Conservation (phyloP, 257 asterid species). For the Sherardia arvensis region DNA sequence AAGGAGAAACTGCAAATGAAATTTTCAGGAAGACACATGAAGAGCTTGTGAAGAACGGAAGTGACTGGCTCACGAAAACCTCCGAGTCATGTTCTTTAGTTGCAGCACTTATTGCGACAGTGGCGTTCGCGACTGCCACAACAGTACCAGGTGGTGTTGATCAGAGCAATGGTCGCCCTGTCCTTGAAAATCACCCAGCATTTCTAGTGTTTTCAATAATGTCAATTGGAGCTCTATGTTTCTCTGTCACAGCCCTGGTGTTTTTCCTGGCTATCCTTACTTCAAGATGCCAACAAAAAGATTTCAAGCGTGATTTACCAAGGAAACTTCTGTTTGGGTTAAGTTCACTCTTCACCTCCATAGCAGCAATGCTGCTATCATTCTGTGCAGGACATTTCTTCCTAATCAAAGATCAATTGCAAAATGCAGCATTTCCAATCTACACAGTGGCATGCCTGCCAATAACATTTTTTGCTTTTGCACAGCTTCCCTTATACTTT, state of each 20-base stretch:
- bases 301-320: conserved; percentile 38
- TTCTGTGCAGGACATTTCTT: conserved; percentile 61
- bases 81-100: conserved; percentile 57
- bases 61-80: conserved; percentile 46
- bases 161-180: conserved; percentile 30
- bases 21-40: conserved; percentile 29
- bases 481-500: conserved; percentile 42
- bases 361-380: conserved; percentile 43
- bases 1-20: conserved; percentile 33
- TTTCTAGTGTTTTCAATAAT: conserved; percentile 36
- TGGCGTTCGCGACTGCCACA: conserved; percentile 50
- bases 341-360: conserved; percentile 35
- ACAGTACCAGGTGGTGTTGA: conserved; percentile 50
- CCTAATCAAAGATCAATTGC: conserved; percentile 23
- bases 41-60: conserved; percentile 25
- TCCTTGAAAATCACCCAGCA: conserved; percentile 14
- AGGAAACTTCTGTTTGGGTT: conserved; percentile 42
- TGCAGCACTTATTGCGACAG: conserved; percentile 58
- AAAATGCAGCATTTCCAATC: conserved; percentile 28
- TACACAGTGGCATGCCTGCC: conserved; percentile 37
- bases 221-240: conserved; percentile 45
- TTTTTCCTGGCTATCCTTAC: conserved; percentile 53
- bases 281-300: conserved; percentile 38
- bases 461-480: conserved; percentile 29
- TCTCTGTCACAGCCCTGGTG: conserved; percentile 50